A percentile compares a stretch with the other conserved stretches of the same genome.
Evolutionary conservation across 2,329 filamentous ascomycete genomes (phyloP).

Genomic region (Chaetomium sp.): DNA sequence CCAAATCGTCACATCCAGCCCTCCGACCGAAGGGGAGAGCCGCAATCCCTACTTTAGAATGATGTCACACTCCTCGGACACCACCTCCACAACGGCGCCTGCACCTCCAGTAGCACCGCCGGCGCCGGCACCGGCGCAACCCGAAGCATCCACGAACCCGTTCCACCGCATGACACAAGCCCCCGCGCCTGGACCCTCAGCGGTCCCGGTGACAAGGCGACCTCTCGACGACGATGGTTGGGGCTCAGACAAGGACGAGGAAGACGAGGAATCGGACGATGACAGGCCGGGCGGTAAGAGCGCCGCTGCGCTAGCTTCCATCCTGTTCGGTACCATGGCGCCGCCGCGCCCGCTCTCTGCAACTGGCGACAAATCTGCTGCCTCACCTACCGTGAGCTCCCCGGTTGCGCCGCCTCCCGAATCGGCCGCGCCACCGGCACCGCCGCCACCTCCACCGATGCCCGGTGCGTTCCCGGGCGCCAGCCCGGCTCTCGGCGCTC

Average conservation of each 20-base stretch:
- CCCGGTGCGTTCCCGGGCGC: conserved; percentile 27
- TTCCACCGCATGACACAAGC: conserved; percentile 85
- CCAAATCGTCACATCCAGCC: conserved; percentile 53
- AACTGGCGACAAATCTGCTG: conserved; percentile 67
- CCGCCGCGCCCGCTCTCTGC: conserved; percentile 87
- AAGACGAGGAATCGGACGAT: conserved; percentile 70
- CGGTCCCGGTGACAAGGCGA: conserved; percentile 56
- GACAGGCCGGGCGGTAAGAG: conserved; percentile 77
- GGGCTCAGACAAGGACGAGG: conserved; percentile 71
- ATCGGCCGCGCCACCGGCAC: conserved; percentile 38
- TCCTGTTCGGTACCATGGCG: conserved; percentile 95
- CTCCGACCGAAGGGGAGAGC: conserved; percentile 70
- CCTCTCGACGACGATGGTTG: conserved; percentile 70
- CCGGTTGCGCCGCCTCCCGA: conserved; percentile 46
- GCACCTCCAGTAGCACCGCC: conserved; percentile 48
- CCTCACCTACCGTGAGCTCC: conserved; percentile 42
- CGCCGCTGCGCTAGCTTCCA: conserved; percentile 89
- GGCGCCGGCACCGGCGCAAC: conserved; percentile 42
- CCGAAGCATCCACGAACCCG: conserved; percentile 80
- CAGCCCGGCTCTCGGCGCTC: conserved; percentile 32
- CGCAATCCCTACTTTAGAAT: conserved; percentile 96
- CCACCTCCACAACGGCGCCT: conserved; percentile 49
- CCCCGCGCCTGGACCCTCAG: conserved; percentile 50
- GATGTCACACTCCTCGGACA: conserved; percentile 69
- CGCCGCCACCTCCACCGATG: conserved; percentile 37